Evolutionary conservation across 805 yeast genomes (phyloP).

Genomic region (Ogataea paradorogensis): DNA sequence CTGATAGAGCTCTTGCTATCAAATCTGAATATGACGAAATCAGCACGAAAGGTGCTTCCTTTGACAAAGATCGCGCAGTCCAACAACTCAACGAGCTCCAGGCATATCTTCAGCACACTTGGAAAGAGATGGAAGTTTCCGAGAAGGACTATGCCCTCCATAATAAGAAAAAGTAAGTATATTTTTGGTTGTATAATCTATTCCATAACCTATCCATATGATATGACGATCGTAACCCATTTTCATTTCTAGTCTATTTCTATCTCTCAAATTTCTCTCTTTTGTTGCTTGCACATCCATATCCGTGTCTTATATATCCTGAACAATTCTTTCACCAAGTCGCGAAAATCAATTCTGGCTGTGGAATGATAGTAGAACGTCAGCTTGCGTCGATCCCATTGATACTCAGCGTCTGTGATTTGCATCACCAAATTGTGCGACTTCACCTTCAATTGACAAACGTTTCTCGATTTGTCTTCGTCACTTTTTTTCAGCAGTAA

Average conservation of each 20-base stretch:
- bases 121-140: conserved; percentile 35
- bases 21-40: conserved; percentile 25
- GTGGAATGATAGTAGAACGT: conserved; percentile 67
- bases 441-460: conserved; percentile 57
- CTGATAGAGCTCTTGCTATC: conserved; percentile 32
- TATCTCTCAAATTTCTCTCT: conserved; percentile 6
- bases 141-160: conserved; percentile 27
- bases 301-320: conserved; percentile 75
- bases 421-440: conserved; percentile 51
- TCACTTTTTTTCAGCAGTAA: conserved; percentile 58
- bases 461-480: conserved; percentile 64
- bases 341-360: conserved; percentile 73
- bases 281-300: conserved; percentile 65
- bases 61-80: conserved; percentile 38
- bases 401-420: conserved; percentile 77
- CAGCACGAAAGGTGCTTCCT: conserved; percentile 27
- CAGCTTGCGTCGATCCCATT: conserved; percentile 78
- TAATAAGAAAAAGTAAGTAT: neutral
- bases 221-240: neutral
- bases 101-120: conserved; percentile 27
- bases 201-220: conserved; percentile 2
- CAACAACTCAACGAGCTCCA: conserved; percentile 32
- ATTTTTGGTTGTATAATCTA: conserved; percentile 2
- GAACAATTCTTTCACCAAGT: conserved; percentile 71
- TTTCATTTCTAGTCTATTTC: conserved; percentile 4